Evolutionary conservation across 805 yeast species (phyloP).

Genomic region (Naumovozyma baii): DNA sequence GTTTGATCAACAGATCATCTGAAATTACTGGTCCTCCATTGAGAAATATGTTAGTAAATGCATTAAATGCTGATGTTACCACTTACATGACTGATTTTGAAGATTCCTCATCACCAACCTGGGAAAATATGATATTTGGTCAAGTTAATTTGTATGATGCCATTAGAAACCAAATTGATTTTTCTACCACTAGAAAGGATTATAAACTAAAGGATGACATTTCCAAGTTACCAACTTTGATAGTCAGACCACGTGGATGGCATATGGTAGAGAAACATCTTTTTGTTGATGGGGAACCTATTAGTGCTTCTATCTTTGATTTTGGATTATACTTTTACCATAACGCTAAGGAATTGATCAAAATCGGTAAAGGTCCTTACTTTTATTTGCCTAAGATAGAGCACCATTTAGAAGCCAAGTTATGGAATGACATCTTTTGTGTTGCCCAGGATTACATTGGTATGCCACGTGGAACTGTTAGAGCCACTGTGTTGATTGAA

Average conservation of each 20-base stretch:
- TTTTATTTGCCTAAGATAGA: constrained; percentile 82
- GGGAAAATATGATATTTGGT: constrained; percentile 71
- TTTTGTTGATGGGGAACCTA: constrained; percentile 63
- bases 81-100: constrained; percentile 84
- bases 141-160: constrained; percentile 74
- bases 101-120: constrained; percentile 77
- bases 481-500: constrained; percentile 75
- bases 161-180: constrained; percentile 56
- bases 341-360: constrained; percentile 53
- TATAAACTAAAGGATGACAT: constrained; percentile 41
- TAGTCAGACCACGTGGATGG: constrained; percentile 86
- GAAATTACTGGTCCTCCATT: constrained; percentile 85
- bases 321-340: constrained; percentile 71
- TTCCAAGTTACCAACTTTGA: constrained; percentile 50
- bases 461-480: constrained; percentile 64
- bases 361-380: constrained; percentile 68
- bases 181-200: constrained; percentile 35
- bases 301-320: constrained; percentile 69
- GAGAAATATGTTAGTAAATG: constrained; percentile 75
- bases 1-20: constrained; percentile 62
- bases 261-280: constrained; percentile 71
- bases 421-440: constrained; percentile 75
- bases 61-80: constrained; percentile 66
- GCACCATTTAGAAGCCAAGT: constrained; percentile 70
- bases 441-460: constrained; percentile 64